A percentile compares a stretch with the other conserved stretches of the same genome.
phyloP scores from a whole-genome alignment of 163 green algal genomes.

The Chlorella variabilis region DNA sequence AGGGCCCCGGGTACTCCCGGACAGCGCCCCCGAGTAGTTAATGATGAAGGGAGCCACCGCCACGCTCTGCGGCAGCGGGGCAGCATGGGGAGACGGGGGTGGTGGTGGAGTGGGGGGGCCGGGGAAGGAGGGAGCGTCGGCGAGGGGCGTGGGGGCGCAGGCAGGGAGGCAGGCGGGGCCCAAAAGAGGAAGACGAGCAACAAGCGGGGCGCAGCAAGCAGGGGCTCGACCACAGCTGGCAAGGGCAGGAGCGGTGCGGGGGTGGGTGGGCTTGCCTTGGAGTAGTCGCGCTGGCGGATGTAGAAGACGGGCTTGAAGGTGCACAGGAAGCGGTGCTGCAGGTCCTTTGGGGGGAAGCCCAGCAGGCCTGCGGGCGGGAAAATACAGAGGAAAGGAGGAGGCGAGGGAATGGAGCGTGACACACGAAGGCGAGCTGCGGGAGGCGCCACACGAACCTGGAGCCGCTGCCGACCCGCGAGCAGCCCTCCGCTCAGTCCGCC shows the following conservation, averaged over 20 bases:
- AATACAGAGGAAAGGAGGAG: no score
- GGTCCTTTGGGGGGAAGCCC: constrained; percentile 90
- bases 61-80: constrained; percentile 83
- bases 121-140: no score
- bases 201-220: no score
- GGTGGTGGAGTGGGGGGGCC: not conserved
- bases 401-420: not conserved
- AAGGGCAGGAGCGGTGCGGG: no score
- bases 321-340: constrained; percentile 92
- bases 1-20: constrained; percentile 93
- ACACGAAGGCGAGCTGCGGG: not conserved
- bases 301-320: constrained; percentile 93
- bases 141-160: no score
- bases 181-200: no score
- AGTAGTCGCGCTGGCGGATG: constrained; percentile 91
- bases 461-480: no score
- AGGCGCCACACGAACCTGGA: no score
- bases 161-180: no score
- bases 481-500: no score
- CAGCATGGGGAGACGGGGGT: not conserved
- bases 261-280: constrained; percentile 55
- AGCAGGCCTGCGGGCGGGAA: constrained; percentile 71
- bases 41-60: constrained; percentile 92
- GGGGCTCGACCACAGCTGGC: no score
- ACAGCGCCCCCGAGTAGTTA: constrained; percentile 96